These are phyloP conservation scores for Verticillium klebahnii DNA, from an alignment of 2,329 filamentous ascomycete species.

Conservation along the genomic window DNA sequence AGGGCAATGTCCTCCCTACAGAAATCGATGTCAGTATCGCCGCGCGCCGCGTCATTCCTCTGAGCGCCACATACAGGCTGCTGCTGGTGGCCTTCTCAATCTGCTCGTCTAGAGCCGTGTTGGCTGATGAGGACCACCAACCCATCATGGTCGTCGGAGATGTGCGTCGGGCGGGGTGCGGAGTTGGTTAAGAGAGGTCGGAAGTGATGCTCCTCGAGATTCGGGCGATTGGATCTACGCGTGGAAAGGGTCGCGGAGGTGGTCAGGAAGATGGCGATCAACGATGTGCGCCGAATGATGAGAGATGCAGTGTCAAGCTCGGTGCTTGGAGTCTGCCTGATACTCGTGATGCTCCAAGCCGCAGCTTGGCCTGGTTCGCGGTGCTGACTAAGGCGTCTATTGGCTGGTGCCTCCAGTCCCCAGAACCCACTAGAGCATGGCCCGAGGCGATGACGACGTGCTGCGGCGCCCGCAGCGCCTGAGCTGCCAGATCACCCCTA, in stretches of 20 bases:
- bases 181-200: background rate
- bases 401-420: background rate
- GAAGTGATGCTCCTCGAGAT: background rate
- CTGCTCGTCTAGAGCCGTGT: slow-evolving; percentile 92
- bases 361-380: background rate
- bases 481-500: background rate
- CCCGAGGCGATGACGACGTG: background rate
- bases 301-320: background rate
- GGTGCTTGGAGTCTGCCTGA: background rate
- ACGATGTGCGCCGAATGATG: background rate
- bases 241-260: background rate
- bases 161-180: background rate
- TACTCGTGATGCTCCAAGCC: background rate
- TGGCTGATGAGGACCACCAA: slow-evolving; percentile 91
- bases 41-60: background rate
- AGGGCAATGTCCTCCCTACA: slow-evolving; percentile 88
- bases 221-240: background rate
- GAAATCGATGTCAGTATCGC: slow-evolving; percentile 10
- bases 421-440: background rate
- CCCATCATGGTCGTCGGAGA: slow-evolving; percentile 62
- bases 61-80: slow-evolving; percentile 65
- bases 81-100: slow-evolving; percentile 92
- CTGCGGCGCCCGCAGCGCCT: background rate
- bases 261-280: background rate
- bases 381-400: background rate